phyloP scores from a whole-genome alignment of 2,329 filamentous ascomycete genomes.

The Neofusicoccum kwambonambiense region DNA sequence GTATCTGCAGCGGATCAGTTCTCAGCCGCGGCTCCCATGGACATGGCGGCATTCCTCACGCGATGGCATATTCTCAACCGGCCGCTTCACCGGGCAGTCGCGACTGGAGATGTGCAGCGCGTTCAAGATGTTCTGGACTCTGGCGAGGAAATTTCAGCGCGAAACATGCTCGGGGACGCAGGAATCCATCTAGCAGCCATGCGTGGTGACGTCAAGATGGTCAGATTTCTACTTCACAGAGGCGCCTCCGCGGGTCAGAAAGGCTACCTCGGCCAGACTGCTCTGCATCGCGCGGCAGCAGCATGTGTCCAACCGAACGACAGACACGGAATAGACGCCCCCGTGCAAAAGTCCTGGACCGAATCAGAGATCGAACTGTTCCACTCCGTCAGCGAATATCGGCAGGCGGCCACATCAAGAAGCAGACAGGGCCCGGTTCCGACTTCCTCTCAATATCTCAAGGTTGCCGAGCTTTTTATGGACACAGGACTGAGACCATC shows the following conservation, averaged over 20 bases:
- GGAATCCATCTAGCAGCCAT: neutral
- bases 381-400: neutral
- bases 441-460: neutral
- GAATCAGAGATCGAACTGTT: neutral
- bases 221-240: neutral
- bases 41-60: slow-evolving; percentile 1
- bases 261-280: slow-evolving; percentile 2
- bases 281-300: neutral
- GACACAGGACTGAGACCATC: neutral
- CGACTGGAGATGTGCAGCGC: neutral
- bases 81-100: slow-evolving; percentile 2
- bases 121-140: neutral
- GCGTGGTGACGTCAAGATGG: neutral
- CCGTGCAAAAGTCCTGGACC: neutral
- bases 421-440: neutral
- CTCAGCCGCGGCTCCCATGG: neutral
- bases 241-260: neutral
- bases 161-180: slow-evolving; percentile 10
- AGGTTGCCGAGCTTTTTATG: neutral
- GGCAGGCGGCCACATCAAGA: neutral
- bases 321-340: neutral
- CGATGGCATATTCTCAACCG: slow-evolving; percentile 7
- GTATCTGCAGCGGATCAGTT: neutral
- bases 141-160: neutral
- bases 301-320: neutral